These are phyloP conservation scores for Vigna hirtella DNA, from an alignment of 306 rosid species.

Conservation along the genomic window DNA sequence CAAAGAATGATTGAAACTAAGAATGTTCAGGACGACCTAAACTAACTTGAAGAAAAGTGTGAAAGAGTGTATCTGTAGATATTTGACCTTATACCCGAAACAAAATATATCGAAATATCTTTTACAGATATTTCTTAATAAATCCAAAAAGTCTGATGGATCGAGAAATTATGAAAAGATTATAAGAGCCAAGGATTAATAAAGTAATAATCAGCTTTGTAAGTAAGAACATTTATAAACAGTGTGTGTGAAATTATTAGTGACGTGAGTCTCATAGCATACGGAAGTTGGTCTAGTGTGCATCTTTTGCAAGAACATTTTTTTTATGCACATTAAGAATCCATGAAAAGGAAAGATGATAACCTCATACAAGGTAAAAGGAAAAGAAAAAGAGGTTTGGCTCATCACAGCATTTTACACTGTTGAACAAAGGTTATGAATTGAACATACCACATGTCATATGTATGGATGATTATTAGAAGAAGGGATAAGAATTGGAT, in stretches of 20 bases:
- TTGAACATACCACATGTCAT: slow-evolving; percentile 38
- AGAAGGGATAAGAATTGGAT: slow-evolving; percentile 35
- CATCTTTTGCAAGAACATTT: slow-evolving; percentile 4
- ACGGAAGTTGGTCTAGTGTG: not conserved
- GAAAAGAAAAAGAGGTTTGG: slow-evolving; percentile 14
- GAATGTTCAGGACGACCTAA: too few species aligned
- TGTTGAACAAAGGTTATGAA: slow-evolving; percentile 35
- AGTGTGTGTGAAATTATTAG: not conserved
- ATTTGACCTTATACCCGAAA: too few species aligned
- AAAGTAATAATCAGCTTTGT: too few species aligned
- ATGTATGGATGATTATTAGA: slow-evolving; percentile 7
- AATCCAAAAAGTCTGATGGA: too few species aligned
- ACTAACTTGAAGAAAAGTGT: too few species aligned
- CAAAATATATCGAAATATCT: too few species aligned
- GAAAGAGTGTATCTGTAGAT: too few species aligned
- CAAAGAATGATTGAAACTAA: too few species aligned
- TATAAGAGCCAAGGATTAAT: too few species aligned
- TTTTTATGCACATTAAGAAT: slow-evolving; percentile 29
- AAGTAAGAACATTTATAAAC: too few species aligned
- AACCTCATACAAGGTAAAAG: not conserved
- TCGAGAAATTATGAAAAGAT: too few species aligned
- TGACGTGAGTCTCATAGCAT: not conserved
- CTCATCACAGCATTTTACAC: slow-evolving; percentile 5
- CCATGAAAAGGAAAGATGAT: slow-evolving; percentile 41
- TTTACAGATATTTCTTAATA: too few species aligned